These are phyloP conservation scores for Aspergillus novofumigatus DNA, from an alignment of 2,329 filamentous ascomycete genomes.

Conservation along the genomic window DNA sequence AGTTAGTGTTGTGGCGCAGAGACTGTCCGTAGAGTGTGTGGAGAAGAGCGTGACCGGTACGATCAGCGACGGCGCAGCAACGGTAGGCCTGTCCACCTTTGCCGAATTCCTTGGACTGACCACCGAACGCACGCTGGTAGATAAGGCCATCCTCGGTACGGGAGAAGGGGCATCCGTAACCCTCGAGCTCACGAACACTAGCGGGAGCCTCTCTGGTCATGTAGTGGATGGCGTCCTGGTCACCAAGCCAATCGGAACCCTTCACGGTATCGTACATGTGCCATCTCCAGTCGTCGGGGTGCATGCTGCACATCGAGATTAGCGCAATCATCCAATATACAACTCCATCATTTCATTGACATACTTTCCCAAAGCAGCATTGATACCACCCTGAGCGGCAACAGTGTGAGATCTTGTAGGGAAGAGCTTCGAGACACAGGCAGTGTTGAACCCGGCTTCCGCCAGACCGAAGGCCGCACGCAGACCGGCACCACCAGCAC, in stretches of 20 bases:
- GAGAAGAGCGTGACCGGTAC: constrained; percentile 94
- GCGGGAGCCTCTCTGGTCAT: constrained; percentile 94
- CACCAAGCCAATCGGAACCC: constrained; percentile 94
- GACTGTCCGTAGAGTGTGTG: constrained; percentile 99
- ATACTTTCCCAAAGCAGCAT: constrained; percentile 42
- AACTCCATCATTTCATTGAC: constrained; percentile 11
- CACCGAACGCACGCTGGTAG: constrained; percentile 98
- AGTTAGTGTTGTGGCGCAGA: constrained; percentile 95
- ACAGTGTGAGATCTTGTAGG: constrained; percentile 62
- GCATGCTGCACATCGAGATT: constrained; percentile 64
- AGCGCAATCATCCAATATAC: constrained; percentile 11
- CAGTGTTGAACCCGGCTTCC: constrained; percentile 61
- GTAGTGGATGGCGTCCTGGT: constrained; percentile 97
- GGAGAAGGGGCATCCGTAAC: constrained; percentile 91
- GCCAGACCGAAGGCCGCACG: constrained; percentile 61
- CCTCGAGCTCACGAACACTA: constrained; percentile 90
- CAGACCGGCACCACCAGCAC: constrained; percentile 60
- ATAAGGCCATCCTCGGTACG: constrained; percentile 96
- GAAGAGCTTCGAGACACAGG: constrained; percentile 62
- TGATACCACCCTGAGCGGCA: constrained; percentile 64
- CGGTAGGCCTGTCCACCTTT: constrained; percentile 98
- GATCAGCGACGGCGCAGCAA: constrained; percentile 91
- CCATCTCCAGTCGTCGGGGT: constrained; percentile 98
- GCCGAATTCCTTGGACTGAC: constrained; percentile 89
- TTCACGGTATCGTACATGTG: constrained; percentile 99